Evolutionary conservation across 495 filamentous ascomycete species (phyloP), one percentile per base, ranked within the genome.

Genomic region (Xylaria acuta): DNA sequence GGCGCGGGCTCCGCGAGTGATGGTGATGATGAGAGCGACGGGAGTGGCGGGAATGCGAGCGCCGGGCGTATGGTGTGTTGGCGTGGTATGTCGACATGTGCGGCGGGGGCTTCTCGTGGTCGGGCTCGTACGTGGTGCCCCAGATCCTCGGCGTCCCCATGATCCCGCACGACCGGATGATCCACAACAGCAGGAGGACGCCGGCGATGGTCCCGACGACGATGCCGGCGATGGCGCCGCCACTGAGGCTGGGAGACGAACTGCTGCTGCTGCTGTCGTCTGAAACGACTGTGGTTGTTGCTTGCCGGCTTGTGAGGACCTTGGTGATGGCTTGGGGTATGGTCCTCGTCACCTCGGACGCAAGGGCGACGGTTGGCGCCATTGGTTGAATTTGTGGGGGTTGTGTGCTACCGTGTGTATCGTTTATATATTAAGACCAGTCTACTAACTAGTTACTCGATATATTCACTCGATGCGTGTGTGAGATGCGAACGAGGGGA

Each of bases 171-270:
- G 79, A 82, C 6, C 79, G 77, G 75, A 85, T 75, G 74, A 90
- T 80, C 88, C 88, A 90, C 32, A 87, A 73, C 5, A 90, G 66
- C 0, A 90, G 75, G 0, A 90, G 79, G 1, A 89, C 80, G 8
- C 88, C 88, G 60, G 78, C 86, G 63, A 90, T 86, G 27, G 85
- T 84, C 43, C 88, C 88, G 74, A 90, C 84, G 63, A 90, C 88
- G 70, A 90, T 89, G 51, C 88, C 88, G 0, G 88, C 88, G 53
- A 90, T 89, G 1, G 80, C 87, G 30, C 88, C 88, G 22, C 87
- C 83, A 25, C 80, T 81, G 20, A 90, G 80, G 20, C 79, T 85
- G n/a, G 77, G 80, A 16, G 20, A 36, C 43, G 64, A 40, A 11
- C 32, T 9, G 16, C 56, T 25, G 59, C 40, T 16, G 59, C 20